Evolutionary conservation across 768 basidiomycete genomes (phyloP).

Genomic region (Mrakia gelida): DNA sequence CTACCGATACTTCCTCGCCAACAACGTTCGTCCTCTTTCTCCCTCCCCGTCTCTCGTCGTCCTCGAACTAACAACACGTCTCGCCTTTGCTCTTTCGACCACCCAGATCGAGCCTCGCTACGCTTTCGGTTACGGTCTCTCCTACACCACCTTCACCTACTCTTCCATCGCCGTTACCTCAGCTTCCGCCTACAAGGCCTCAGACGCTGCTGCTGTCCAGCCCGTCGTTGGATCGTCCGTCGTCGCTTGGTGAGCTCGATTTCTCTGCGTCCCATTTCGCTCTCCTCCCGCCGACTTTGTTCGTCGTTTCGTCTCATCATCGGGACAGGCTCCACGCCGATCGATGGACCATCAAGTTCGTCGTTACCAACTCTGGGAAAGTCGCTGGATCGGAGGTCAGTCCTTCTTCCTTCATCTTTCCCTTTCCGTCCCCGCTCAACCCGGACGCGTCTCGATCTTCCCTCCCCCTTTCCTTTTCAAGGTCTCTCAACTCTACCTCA

Average conservation of each 20-base stretch:
- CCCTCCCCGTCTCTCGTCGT: too few species aligned
- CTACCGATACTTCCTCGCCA: conserved; percentile 54
- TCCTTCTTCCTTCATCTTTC: not conserved
- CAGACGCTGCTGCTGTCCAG: not conserved
- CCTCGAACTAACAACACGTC: not conserved
- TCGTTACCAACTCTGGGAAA: conserved; percentile 61
- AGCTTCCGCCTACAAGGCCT: not conserved
- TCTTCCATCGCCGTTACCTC: conserved; percentile 49
- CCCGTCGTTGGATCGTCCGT: not conserved
- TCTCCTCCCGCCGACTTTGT: not conserved
- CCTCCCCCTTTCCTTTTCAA: not conserved
- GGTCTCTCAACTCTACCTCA: conserved; percentile 37
- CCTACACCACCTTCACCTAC: conserved; percentile 77
- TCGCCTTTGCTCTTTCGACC: conserved; percentile 50
- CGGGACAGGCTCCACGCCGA: conserved; percentile 36
- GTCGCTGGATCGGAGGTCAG: conserved; percentile 61
- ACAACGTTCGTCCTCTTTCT: conserved; percentile 37
- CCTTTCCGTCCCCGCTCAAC: not conserved
- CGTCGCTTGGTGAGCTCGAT: not conserved
- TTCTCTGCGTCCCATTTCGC: not conserved
- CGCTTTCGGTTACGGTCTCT: conserved; percentile 77
- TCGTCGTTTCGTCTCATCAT: too few species aligned
- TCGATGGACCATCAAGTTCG: conserved; percentile 52
- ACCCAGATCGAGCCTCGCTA: conserved; percentile 49
- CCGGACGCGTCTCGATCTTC: not conserved